These are phyloP conservation scores for Leptomonas seymouri DNA, from an alignment of 208 protist genomes.

Conservation along the genomic window DNA sequence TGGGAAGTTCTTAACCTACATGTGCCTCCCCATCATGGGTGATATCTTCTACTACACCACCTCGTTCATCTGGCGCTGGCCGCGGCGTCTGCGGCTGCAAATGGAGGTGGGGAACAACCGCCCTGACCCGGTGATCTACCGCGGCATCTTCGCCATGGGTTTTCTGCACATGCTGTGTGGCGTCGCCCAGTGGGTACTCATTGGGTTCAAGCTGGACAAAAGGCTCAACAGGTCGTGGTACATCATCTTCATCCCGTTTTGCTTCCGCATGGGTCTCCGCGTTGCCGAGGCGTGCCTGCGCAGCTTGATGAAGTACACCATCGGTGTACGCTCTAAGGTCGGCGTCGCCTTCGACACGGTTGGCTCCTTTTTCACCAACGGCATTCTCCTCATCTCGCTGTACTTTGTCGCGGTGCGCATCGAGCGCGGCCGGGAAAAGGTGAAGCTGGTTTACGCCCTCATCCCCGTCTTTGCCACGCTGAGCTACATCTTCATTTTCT, in stretches of 20 bases:
- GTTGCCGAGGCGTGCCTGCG: slow-evolving; percentile 76
- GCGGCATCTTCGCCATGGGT: slow-evolving; percentile 77
- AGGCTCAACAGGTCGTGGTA: slow-evolving; percentile 71
- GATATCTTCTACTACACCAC: slow-evolving; percentile 83
- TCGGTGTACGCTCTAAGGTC: slow-evolving; percentile 59
- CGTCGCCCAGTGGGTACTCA: slow-evolving; percentile 78
- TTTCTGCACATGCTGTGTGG: slow-evolving; percentile 65
- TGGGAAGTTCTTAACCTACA: slow-evolving; percentile 57
- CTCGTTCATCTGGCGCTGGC: slow-evolving; percentile 90
- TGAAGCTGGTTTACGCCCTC: slow-evolving; percentile 49
- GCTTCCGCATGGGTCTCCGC: slow-evolving; percentile 58
- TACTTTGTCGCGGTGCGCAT: slow-evolving; percentile 85
- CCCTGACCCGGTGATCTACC: slow-evolving; percentile 59
- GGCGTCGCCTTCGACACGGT: slow-evolving; percentile 82
- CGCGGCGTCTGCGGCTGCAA: slow-evolving; percentile 58
- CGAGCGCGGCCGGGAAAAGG: slow-evolving; percentile 45
- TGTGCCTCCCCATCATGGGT: slow-evolving; percentile 69
- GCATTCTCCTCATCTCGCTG: slow-evolving; percentile 73
- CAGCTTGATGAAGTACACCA: slow-evolving; percentile 74
- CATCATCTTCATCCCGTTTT: slow-evolving; percentile 76
- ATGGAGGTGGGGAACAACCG: slow-evolving; percentile 74
- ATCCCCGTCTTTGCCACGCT: slow-evolving; percentile 81
- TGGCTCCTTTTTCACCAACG: slow-evolving; percentile 85
- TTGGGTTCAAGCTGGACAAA: slow-evolving; percentile 71
- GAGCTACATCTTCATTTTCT: slow-evolving; percentile 64